A percentile compares a stretch with the other conserved stretches of the same genome.
Conservation (phyloP, 257 asterid species). For the Pogostemon cablin region DNA sequence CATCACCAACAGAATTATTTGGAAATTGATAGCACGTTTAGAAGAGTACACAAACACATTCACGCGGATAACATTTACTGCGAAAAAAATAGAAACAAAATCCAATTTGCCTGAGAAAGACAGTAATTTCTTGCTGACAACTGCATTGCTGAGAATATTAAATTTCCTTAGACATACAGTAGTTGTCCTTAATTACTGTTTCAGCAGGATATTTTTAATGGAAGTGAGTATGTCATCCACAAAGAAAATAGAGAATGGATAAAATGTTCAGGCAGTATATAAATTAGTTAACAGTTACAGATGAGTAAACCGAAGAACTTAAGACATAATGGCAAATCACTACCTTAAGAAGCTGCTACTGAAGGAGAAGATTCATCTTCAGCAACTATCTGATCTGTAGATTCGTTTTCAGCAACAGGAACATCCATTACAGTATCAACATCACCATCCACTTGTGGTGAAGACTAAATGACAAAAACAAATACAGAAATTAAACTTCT, state of each 20-base stretch:
- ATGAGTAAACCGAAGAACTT: conserved; percentile 25
- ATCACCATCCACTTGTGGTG: conserved; percentile 61
- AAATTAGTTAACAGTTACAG: conserved; percentile 13
- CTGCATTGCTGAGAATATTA: neutral
- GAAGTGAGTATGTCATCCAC: conserved; percentile 17
- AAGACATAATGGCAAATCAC: conserved; percentile 34
- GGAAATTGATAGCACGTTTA: neutral
- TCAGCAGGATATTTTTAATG: neutral
- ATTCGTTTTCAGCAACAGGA: conserved; percentile 63
- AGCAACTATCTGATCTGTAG: conserved; percentile 47
- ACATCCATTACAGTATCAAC: conserved; percentile 79
- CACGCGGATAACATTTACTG: neutral
- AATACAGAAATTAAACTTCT: conserved; percentile 26
- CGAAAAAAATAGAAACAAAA: conserved; percentile 23
- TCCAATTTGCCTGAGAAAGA: conserved; percentile 13
- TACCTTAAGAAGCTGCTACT: conserved; percentile 49
- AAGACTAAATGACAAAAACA: conserved; percentile 48
- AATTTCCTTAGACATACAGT: conserved; percentile 15
- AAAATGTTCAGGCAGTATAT: conserved; percentile 3
- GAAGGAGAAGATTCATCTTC: conserved; percentile 44
- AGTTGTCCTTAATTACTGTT: neutral
- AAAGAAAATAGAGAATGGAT: conserved; percentile 15
- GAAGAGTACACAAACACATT: conserved; percentile 1
- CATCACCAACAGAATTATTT: neutral
- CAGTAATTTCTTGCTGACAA: conserved; percentile 6